Base-by-base conservation (phyloP, 164 flowering plant genomes). In the Akebia trifoliata region DNA sequence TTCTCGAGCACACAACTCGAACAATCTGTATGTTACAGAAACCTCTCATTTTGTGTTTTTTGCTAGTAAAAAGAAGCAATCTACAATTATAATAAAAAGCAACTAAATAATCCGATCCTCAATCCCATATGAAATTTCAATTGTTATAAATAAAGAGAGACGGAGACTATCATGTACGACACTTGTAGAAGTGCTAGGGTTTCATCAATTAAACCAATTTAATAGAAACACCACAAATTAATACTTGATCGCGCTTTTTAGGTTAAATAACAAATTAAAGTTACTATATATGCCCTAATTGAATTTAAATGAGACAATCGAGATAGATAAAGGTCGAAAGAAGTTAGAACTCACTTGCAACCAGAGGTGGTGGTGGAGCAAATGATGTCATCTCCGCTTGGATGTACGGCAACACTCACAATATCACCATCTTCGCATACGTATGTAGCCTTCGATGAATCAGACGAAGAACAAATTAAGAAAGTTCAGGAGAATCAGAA, bases 371-470 rank as follows among this genome's bases (percentile, higher is more conserved):
- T 62, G 26, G 88, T 79, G 43, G 94, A 87, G 69, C 87, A 87
- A 48, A 87, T 79, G 20, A 93, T 43, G 6, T 81, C 80, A 24
- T 93, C 97, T 42, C 98, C 97, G 51, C 73, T 80, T 0, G 96
- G 98, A 61, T 92, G 95, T 52, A 81, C 97, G 3, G 94, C 83
- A 35, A 87, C 69, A 24, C 78, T 57, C 25, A 85, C 66, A 0
- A 81, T 81, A 38, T 78, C 84, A 3, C 88, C 97, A 28, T 82
- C 87, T 51, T 85, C 84, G 37, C 78, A 47, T 62, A 57, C 82
- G 39, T 73, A 70, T 4, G 68, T 72, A 26, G 70, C 87, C 98
- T 91, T 61, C 10, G 59, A 61, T 51, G 11, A 55, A 26, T 0
- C 9, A 57, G 17, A 15, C 38, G 29, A 18, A 68, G 30, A 37